Conservation (phyloP, 2,329 filamentous ascomycete species). For the Phialophora tarda region DNA sequence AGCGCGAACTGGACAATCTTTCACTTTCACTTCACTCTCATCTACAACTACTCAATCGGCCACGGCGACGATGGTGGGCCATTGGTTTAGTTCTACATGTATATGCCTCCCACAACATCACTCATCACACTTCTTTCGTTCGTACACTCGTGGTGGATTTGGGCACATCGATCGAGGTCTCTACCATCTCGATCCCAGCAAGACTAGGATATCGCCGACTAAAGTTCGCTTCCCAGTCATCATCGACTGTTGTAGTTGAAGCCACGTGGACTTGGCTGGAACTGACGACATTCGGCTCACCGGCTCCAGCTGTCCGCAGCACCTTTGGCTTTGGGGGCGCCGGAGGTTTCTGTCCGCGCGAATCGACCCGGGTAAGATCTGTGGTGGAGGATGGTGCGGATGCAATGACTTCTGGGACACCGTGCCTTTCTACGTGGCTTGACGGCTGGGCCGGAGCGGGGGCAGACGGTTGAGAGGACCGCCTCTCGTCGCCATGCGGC, state of each 20-base stretch:
- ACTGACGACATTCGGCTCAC: slow-evolving; percentile 41
- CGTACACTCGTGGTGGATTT: slow-evolving; percentile 45
- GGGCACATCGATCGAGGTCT: slow-evolving; percentile 63
- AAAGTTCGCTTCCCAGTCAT: slow-evolving; percentile 74
- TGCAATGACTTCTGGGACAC: slow-evolving; percentile 18
- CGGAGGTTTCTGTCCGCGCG: slow-evolving; percentile 50
- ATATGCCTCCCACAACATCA: slow-evolving; percentile 11
- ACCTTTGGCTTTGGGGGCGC: slow-evolving; percentile 67
- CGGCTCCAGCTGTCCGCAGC: slow-evolving; percentile 58
- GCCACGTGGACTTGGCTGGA: slow-evolving; percentile 38
- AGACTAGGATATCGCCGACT: slow-evolving; percentile 86
- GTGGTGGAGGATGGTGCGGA: slow-evolving; percentile 34
- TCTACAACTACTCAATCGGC: not conserved
- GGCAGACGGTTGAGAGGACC: slow-evolving; percentile 42
- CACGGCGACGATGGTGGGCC: not conserved
- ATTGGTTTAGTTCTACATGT: slow-evolving; percentile 19
- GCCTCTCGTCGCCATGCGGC: slow-evolving; percentile 44
- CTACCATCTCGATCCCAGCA: slow-evolving; percentile 85
- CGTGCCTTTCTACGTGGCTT: slow-evolving; percentile 7
- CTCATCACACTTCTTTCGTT: slow-evolving; percentile 48
- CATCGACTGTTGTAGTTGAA: slow-evolving; percentile 45
- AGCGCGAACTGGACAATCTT: not conserved
- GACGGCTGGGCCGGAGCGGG: slow-evolving; percentile 5
- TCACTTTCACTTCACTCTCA: slow-evolving; percentile 18
- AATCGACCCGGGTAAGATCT: slow-evolving; percentile 21